Percentiles rank a stretch among this genome's conserved stretches.
These are phyloP conservation scores for Pilatotrama ljubarskyi DNA, from an alignment of 768 basidiomycete species.

Conservation along the genomic window DNA sequence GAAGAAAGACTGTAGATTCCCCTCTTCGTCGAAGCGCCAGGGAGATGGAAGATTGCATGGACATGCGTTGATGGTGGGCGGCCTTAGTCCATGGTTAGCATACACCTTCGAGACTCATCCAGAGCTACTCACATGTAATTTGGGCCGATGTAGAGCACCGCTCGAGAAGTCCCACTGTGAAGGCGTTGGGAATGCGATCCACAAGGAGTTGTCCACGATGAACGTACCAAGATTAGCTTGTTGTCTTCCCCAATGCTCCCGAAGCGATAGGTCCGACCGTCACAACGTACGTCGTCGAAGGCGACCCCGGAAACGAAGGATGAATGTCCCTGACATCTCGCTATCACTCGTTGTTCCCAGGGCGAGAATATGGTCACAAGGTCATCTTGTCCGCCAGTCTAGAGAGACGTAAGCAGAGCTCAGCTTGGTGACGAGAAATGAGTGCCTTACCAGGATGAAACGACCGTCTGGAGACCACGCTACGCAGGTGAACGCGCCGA, in stretches of 20 bases:
- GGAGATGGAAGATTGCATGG: constrained; percentile 78
- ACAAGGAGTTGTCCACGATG: neutral
- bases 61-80: constrained; percentile 70
- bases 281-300: constrained; percentile 88
- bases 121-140: constrained; percentile 52
- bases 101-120: neutral
- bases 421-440: neutral
- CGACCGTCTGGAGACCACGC: constrained; percentile 96
- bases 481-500: constrained; percentile 86
- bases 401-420: neutral
- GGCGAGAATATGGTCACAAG: constrained; percentile 93
- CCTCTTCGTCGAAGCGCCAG: constrained; percentile 60
- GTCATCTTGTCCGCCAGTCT: constrained; percentile 98
- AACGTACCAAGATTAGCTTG: constrained; percentile 80
- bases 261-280: constrained; percentile 90
- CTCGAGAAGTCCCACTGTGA: constrained; percentile 92
- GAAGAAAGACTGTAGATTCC: constrained; percentile 55
- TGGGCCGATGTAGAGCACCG: constrained; percentile 86
- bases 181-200: neutral
- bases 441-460: constrained; percentile 69
- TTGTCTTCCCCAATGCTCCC: constrained; percentile 97
- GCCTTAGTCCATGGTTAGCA: constrained; percentile 33
- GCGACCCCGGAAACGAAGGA: constrained; percentile 89
- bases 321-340: constrained; percentile 95
- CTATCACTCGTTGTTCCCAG: constrained; percentile 91